Evolutionary conservation across 1,139 yeast genomes (phyloP), one percentile per base, ranked within the genome.

Genomic region (Eremothecium sinecaudum): DNA sequence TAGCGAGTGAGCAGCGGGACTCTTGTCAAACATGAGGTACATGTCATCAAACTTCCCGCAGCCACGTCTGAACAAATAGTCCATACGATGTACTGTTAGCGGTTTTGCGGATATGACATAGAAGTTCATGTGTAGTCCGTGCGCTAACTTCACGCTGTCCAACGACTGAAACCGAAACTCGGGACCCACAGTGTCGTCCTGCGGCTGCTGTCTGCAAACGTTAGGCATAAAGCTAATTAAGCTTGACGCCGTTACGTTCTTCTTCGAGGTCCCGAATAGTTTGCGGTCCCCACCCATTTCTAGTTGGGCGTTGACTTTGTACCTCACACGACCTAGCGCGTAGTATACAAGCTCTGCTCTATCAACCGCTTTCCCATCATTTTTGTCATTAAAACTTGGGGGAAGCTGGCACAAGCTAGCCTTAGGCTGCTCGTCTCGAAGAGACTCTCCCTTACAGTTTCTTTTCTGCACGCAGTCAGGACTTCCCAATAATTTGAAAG

Each of bases 301-400:
- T 10, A 51, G 40, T 21, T 43, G 39, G 1, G 50, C 53, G 32
- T 52, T 49, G 2, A 53, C 46, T 33, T 41, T 38, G 40, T 53
- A 53, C 4, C 47, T 31, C 2, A 53, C 44, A 34, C 50, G 49
- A 4, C 58, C 57, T 33, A 48, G 44, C 2, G 54, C 44, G 29
- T 53, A 51, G 32, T 41, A 51, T 35, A 43, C 48, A 16, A 50
- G 29, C 26, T 49, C 54, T 17, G 45, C 24, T 22, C 47, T 46
- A 32, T 45, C 51, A 22, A 49, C 41, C 33, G 45, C 43, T 28
- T 46, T 26, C 24, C 47, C 45, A 21, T 41, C 38, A 46, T 50
- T 46, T 18, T 40, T 31, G 30, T 40, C 43, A 39, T 53, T 53
- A 28, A 53, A 53, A 35, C 53, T 50, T 3, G 59, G 59, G 9